Evolutionary conservation across 2,329 filamentous ascomycete species (phyloP).

Genomic region (Colletotrichum trifolii): DNA sequence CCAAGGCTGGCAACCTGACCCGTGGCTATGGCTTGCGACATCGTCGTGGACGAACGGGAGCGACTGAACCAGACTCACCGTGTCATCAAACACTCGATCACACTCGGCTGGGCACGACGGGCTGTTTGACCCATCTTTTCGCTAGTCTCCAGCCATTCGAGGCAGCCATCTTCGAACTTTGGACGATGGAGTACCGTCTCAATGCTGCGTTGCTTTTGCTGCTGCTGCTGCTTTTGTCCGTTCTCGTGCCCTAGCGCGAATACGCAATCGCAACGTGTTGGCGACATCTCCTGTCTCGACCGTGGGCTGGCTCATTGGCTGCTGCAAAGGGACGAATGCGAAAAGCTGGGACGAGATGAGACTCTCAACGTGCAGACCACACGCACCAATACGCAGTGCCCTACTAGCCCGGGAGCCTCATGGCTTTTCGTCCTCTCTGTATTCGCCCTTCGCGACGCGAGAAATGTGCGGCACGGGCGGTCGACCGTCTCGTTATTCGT

Average conservation of each 20-base stretch:
- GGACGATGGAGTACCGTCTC: constrained; percentile 26
- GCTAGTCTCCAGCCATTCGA: constrained; percentile 18
- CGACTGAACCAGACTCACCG: constrained; percentile 5
- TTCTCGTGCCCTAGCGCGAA: constrained; percentile 11
- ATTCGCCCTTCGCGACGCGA: neutral
- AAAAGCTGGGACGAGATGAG: constrained; percentile 6
- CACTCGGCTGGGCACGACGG: constrained; percentile 1
- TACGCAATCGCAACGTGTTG: constrained; percentile 27
- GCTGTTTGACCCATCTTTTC: constrained; percentile 27
- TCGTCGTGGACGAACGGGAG: neutral
- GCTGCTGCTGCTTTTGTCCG: neutral
- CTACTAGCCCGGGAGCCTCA: constrained; percentile 1
- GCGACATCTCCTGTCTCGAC: constrained; percentile 28
- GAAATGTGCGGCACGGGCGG: neutral
- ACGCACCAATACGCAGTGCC: neutral
- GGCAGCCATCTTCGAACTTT: constrained; percentile 25
- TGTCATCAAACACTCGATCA: constrained; percentile 25
- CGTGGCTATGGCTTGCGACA: constrained; percentile 15
- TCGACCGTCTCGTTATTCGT: neutral
- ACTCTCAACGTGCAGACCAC: neutral
- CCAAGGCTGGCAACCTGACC: constrained; percentile 7
- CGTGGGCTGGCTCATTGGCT: constrained; percentile 10
- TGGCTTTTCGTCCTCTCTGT: neutral
- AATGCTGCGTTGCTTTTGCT: constrained; percentile 2
- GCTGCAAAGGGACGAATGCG: constrained; percentile 7